Base-by-base conservation (phyloP, 1,284 basidiomycete species). In the Cutaneotrichosporon dermatis region DNA sequence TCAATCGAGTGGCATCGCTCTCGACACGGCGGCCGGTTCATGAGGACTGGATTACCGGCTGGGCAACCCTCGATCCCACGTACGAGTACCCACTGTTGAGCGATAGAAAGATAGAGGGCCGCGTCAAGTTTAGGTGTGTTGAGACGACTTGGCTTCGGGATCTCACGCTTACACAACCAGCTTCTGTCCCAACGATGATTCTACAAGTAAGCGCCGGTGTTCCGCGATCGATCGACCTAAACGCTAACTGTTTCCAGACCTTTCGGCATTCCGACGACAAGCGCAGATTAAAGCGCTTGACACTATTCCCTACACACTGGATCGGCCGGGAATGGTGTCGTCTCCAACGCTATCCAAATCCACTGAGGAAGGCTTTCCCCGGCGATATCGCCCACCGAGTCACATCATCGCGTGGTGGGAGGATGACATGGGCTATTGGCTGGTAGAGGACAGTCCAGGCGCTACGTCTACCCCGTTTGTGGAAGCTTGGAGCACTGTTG, bases 381-480 rank as follows among this genome's bases (percentile, higher is more conserved):
- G 62, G 9, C 55, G 59, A 2, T 63, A 48, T 42, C 64, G 59
- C 4, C 55, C 59, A 0, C 57, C 58, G 9, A 16, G 33, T 5
- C 42, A 40, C 7, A 50, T 69, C 1, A 4, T 71, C 4, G 72
- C 68, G 0, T 74, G 69, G 70, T 74, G 70, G 70, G 72, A 74
- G 42, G 70, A 72, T 51, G 64, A 54, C 3, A 40, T 60, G 3
- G 72, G 72, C 1, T 57, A 60, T 13, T 74, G 72, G 72, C 48
- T 70, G 40, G 36, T 71, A 4, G 60, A 61, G 1, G 58, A 62
- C 7, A 60, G 45, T 4, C 11, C 49, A 1, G 42, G 46, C 8
- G 15, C 36, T 36, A 40, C 25, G 4, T n/a, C 15, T 6, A 43
- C 45, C 0, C 44, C 59, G n/a, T 51, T 67, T 13, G 15, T 51